Base-by-base conservation (phyloP, 2,329 filamentous ascomycete genomes). In the Microcyclospora pomicola region DNA sequence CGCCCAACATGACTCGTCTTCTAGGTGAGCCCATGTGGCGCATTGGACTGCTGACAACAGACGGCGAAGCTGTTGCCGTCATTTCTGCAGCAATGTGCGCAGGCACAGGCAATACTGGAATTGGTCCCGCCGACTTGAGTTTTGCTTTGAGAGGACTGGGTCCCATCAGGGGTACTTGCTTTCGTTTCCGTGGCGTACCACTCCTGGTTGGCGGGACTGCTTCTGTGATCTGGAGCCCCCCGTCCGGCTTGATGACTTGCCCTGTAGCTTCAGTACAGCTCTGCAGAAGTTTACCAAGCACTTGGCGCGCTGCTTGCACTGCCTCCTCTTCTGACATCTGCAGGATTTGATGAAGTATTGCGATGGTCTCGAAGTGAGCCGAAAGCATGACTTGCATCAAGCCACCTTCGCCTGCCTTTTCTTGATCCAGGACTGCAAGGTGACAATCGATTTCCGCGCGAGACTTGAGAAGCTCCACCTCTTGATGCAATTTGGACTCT, bases 231-330 rank as follows among this genome's bases (percentile, higher is more conserved):
- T 73, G 68, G 3, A 77, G 61, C 38, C 67, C 72, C 14, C 84
- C 85, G 50, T 95, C 88, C 2, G 88, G 86, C 56, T 92, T 94
- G 58, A 98, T 82, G 16, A 95, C 75, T 50, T 92, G 84, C 0
- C 82, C 78, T 6, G 80, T 75, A 0, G 83, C 78, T 16, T 75
- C 71, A 32, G 77, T 79, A 40, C 86, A 88, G 2, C 75, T 75
- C 41, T 84, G 76, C 12, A 96, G 69, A 40, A 98, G 72, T 42
- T 82, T 80, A 41, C 75, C 72, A 36, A 98, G 77, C 34, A 87
- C 77, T 15, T 68, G 69, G 56, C 80, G 85, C 16, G 87, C 91
- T 39, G 82, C 78, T 12, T 79, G 68, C 2, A 95, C 72, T 1
- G 88, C 91, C 44, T 92, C 80, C 27, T 80, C 75, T 56, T 93